Evolutionary conservation across 179 eudicot species (phyloP).

Genomic region (Gypsophila paniculata): DNA sequence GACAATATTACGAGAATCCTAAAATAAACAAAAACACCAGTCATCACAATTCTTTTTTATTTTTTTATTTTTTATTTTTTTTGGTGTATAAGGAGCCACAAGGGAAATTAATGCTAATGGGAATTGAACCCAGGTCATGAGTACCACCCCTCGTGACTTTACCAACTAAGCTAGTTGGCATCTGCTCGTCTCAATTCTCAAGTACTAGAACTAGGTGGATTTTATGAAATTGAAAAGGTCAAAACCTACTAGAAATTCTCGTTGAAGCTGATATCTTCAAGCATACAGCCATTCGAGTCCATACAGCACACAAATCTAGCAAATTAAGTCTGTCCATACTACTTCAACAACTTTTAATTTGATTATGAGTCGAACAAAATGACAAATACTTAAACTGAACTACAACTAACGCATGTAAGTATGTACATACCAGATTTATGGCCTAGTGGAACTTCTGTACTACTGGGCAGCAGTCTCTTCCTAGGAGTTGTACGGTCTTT

Average conservation of each 20-base stretch:
- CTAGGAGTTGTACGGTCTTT: conserved; percentile 37
- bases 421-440: conserved; percentile 52
- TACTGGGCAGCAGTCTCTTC: conserved; percentile 38
- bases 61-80: too few species aligned
- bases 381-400: not conserved
- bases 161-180: too few species aligned
- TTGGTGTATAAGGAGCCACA: too few species aligned
- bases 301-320: not conserved
- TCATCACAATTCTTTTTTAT: too few species aligned
- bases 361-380: not conserved
- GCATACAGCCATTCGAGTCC: not conserved
- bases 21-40: too few species aligned
- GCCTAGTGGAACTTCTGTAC: conserved; percentile 34
- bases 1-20: not conserved
- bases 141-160: too few species aligned
- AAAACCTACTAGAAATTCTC: not conserved
- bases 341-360: not conserved
- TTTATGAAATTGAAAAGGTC: not conserved
- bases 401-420: not conserved
- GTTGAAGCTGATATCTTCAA: not conserved
- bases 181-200: not conserved
- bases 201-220: not conserved
- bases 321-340: not conserved
- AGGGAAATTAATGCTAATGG: too few species aligned
- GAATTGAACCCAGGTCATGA: too few species aligned